phyloP scores from a whole-genome alignment of 1,284 basidiomycete genomes.

The Microbotryum saponariae region DNA sequence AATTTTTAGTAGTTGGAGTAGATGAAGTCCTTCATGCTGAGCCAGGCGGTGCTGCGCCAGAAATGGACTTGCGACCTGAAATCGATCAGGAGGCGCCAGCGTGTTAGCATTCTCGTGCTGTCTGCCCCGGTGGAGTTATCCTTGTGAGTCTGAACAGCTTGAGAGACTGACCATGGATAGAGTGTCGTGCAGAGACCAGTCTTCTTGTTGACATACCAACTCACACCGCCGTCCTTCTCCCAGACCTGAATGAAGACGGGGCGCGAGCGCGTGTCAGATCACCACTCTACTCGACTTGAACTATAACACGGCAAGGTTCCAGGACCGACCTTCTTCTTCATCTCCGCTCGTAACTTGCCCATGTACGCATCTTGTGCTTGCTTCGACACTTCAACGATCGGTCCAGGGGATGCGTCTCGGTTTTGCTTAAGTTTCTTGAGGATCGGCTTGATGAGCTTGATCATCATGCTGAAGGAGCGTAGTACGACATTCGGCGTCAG shows the following conservation, averaged over 20 bases:
- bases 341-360: slow-evolving; percentile 14
- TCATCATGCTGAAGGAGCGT: slow-evolving; percentile 6
- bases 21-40: no score
- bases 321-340: slow-evolving; percentile 18
- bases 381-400: slow-evolving; percentile 23
- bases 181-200: slow-evolving; percentile 20
- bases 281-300: no score
- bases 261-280: no score
- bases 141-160: no score
- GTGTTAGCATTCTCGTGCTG: no score
- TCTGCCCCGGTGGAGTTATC: no score
- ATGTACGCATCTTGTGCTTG: slow-evolving; percentile 18
- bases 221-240: slow-evolving; percentile 30
- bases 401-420: slow-evolving; percentile 6
- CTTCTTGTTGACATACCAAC: slow-evolving; percentile 28
- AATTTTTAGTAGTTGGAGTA: no score
- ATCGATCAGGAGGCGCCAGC: slow-evolving; percentile 10
- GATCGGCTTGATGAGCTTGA: slow-evolving; percentile 26
- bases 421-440: neutral
- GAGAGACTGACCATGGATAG: no score
- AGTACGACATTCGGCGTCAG: neutral
- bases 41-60: slow-evolving; percentile 13
- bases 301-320: no score
- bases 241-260: neutral
- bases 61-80: slow-evolving; percentile 24